phyloP scores from a whole-genome alignment of 2,329 filamentous ascomycete species.

The Bipolaris gigantea region DNA sequence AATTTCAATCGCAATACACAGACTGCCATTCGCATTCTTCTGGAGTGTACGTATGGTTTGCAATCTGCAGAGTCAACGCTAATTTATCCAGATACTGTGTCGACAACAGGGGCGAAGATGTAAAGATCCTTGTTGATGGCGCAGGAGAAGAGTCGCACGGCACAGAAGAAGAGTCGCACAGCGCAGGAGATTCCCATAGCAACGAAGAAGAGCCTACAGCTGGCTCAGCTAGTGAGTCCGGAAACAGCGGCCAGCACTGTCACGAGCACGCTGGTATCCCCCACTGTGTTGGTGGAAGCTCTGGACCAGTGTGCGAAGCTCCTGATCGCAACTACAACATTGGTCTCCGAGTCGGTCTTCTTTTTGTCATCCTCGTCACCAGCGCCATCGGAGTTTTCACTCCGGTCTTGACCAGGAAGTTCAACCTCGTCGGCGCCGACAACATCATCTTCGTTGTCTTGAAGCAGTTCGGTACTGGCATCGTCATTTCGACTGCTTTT shows the following conservation, averaged over 20 bases:
- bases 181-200: constrained; percentile 3
- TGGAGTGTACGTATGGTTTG: constrained; percentile 54
- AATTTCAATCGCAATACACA: constrained; percentile 63
- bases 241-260: constrained; percentile 47
- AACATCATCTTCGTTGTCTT: constrained; percentile 62
- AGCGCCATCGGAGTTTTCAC: constrained; percentile 70
- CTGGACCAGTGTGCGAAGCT: constrained; percentile 53
- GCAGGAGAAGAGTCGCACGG: constrained; percentile 28
- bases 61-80: not conserved
- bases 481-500: constrained; percentile 72
- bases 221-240: not conserved
- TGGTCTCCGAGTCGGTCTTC: constrained; percentile 66
- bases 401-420: constrained; percentile 65
- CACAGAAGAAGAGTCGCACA: constrained; percentile 23
- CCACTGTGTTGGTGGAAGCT: constrained; percentile 59
- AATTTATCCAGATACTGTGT: constrained; percentile 59
- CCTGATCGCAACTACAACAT: constrained; percentile 65
- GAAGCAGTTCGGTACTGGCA: constrained; percentile 73
- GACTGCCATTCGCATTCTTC: constrained; percentile 65
- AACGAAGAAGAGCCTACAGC: constrained; percentile 21
- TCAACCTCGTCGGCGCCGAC: constrained; percentile 56
- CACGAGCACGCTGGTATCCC: constrained; percentile 77
- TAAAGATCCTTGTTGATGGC: constrained; percentile 55
- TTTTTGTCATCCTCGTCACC: constrained; percentile 72
- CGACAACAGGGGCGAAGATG: constrained; percentile 61